Evolutionary conservation across 1,139 yeast species (phyloP).

Genomic region (Saccharomyces hybrid): DNA sequence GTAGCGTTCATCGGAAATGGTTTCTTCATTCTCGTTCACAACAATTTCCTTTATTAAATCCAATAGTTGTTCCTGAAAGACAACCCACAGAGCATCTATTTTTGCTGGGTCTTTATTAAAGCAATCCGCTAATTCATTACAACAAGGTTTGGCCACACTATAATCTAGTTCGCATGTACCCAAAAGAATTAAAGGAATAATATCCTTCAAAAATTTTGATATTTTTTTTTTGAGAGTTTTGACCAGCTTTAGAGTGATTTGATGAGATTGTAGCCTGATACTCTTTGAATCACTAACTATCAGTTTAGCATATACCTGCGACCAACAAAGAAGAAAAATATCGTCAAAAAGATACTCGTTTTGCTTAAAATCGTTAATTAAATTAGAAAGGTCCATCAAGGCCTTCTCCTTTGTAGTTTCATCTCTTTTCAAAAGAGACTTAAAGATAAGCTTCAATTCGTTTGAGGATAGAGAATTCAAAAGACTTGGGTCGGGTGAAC

Average conservation of each 20-base stretch:
- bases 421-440: conserved; percentile 69
- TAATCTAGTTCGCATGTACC: conserved; percentile 67
- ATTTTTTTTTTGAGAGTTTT: conserved; percentile 48
- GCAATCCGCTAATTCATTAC: conserved; percentile 40
- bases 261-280: conserved; percentile 57
- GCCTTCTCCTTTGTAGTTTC: conserved; percentile 80
- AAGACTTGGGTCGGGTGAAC: conserved; percentile 59
- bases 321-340: conserved; percentile 56
- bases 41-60: conserved; percentile 48
- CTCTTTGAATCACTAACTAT: conserved; percentile 61
- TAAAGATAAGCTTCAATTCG: conserved; percentile 58
- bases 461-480: conserved; percentile 41
- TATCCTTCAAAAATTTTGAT: conserved; percentile 58
- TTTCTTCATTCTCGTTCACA: conserved; percentile 48
- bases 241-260: conserved; percentile 51
- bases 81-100: conserved; percentile 51
- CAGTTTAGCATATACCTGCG: conserved; percentile 73
- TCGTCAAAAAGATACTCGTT: conserved; percentile 34
- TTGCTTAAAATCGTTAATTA: conserved; percentile 30
- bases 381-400: conserved; percentile 43
- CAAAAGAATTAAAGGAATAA: conserved; percentile 64
- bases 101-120: conserved; percentile 55
- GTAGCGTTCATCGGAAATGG: conserved; percentile 71
- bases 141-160: conserved; percentile 48
- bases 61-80: conserved; percentile 50